Conservation (phyloP, 306 rosid genomes). For the Cucurbita pepo region DNA sequence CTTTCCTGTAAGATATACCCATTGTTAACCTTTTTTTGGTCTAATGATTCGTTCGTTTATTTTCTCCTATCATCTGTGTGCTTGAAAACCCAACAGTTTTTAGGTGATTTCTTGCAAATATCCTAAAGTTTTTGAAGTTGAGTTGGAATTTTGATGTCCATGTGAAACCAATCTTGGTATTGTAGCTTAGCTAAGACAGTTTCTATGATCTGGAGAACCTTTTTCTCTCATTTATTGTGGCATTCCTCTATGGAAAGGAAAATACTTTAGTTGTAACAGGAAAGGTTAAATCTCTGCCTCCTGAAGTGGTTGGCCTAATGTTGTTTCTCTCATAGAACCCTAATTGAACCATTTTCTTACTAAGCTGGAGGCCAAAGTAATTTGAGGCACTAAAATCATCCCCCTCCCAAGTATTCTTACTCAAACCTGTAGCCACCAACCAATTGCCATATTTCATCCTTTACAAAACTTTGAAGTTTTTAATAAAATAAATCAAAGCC, state of each 20-base stretch:
- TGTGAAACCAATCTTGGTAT: neutral
- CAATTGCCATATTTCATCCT: too few relatives aligned
- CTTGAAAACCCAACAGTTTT: neutral
- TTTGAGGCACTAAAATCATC: too few relatives aligned
- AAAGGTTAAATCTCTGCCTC: neutral
- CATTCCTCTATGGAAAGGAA: neutral
- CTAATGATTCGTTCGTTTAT: neutral
- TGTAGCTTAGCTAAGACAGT: neutral
- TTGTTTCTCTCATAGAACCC: too few relatives aligned
- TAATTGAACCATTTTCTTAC: too few relatives aligned
- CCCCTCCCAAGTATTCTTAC: too few relatives aligned
- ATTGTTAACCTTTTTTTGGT: neutral
- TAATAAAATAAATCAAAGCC: too few relatives aligned
- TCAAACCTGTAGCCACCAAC: too few relatives aligned
- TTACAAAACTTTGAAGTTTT: too few relatives aligned
- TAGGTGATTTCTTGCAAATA: neutral
- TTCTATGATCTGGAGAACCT: neutral
- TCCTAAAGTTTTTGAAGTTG: neutral
- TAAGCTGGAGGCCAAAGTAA: too few relatives aligned
- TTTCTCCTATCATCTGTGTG: neutral
- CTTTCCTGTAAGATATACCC: neutral
- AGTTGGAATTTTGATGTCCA: neutral
- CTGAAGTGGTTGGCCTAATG: too few relatives aligned
- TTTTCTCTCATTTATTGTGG: neutral
- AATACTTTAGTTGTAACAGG: neutral